Evolutionary conservation across 306 rosid species (phyloP).

Genomic region (Carpinus fangiana): DNA sequence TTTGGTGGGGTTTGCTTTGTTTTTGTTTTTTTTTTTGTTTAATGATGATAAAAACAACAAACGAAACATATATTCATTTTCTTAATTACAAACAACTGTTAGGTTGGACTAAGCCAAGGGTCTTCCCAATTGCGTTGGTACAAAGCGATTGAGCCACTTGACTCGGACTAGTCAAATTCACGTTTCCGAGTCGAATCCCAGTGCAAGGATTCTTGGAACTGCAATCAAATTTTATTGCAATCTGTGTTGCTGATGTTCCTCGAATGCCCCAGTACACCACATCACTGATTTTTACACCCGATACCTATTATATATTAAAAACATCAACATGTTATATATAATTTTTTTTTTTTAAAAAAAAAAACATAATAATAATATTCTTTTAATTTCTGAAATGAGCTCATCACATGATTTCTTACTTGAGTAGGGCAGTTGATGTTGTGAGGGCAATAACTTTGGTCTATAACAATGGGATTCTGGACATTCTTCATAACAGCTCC

Average conservation of each 20-base stretch:
- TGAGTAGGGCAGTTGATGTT: slow-evolving; percentile 35
- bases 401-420: slow-evolving; percentile 20
- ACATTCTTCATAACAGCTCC: slow-evolving; percentile 44
- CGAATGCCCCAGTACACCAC: slow-evolving; percentile 42
- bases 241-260: slow-evolving; percentile 54
- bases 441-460: slow-evolving; percentile 56
- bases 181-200: slow-evolving; percentile 39
- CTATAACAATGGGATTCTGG: slow-evolving; percentile 52
- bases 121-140: slow-evolving; percentile 35
- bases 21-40: no score
- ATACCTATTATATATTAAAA: slow-evolving; percentile 29
- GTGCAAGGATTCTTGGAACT: slow-evolving; percentile 48
- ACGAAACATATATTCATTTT: not conserved
- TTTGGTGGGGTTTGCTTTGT: no score
- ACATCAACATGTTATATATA: no score
- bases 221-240: slow-evolving; percentile 61
- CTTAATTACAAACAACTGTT: slow-evolving; percentile 37
- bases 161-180: slow-evolving; percentile 37
- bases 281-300: slow-evolving; percentile 45
- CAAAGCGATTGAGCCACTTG: slow-evolving; percentile 42
- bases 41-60: no score
- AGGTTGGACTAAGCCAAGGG: slow-evolving; percentile 42
- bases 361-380: not conserved
- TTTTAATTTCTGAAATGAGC: no score
- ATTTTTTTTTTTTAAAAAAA: no score